Evolutionary conservation across 2,329 filamentous ascomycete species (phyloP).

Genomic region (Hypoxylon sp.): DNA sequence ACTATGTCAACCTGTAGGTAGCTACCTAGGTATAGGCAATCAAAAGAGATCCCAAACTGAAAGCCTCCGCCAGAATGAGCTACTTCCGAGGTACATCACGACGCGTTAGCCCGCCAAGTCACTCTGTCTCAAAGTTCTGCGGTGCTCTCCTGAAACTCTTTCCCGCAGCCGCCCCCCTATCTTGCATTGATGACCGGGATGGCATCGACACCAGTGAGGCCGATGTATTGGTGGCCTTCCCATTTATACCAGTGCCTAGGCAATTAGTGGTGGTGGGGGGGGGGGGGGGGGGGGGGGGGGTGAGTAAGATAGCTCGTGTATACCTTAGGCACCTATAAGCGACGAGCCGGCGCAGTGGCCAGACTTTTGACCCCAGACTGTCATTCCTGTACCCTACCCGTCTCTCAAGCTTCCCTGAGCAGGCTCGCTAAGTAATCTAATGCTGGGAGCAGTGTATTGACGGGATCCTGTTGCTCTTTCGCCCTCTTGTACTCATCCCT

Average conservation of each 20-base stretch:
- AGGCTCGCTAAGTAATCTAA: conserved; percentile 23
- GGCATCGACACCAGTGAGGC: conserved; percentile 7
- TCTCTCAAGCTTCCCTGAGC: conserved; percentile 8
- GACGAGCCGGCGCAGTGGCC: background rate
- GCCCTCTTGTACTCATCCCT: conserved; percentile 24
- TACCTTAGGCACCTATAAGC: background rate
- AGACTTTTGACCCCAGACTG: background rate
- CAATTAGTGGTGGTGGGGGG: too few species aligned
- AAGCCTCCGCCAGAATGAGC: too few species aligned
- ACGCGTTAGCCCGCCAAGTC: background rate
- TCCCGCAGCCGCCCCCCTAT: conserved; percentile 2
- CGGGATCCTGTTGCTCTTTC: background rate
- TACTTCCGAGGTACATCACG: background rate
- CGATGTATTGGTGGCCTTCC: conserved; percentile 14
- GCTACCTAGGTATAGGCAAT: too few species aligned
- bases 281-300: too few species aligned
- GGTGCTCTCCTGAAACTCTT: conserved; percentile 16
- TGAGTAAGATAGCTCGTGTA: conserved; percentile 57
- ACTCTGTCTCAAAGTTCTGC: conserved; percentile 5
- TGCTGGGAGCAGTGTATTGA: background rate
- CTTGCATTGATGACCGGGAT: conserved; percentile 1
- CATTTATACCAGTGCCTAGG: conserved; percentile 37
- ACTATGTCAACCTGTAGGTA: too few species aligned
- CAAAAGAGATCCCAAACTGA: background rate
- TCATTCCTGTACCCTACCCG: background rate